Evolutionary conservation across 106 monocot species (phyloP).

Genomic region (Dendrobium huoshanense): DNA sequence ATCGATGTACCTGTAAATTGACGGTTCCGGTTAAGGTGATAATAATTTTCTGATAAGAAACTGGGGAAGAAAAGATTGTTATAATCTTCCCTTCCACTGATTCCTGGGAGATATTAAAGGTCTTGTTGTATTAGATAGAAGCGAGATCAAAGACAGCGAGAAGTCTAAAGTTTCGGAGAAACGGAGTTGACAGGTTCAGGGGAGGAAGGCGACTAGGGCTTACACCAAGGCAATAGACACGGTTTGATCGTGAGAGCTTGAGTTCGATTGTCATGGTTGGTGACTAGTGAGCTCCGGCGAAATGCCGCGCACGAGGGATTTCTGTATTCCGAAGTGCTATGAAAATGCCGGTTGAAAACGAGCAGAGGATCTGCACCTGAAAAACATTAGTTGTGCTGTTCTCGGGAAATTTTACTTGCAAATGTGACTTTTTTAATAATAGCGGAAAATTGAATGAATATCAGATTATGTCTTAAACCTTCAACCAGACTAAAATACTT

Average conservation of each 20-base stretch:
- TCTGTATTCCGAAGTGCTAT: not conserved
- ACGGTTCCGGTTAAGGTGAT: constrained; percentile 25
- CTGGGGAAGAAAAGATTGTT: constrained; percentile 8
- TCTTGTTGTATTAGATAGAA: not conserved
- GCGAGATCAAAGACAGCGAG: not conserved
- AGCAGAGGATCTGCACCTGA: not conserved
- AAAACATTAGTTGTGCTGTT: too few species aligned
- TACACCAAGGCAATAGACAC: constrained; percentile 32
- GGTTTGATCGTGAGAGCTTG: constrained; percentile 32
- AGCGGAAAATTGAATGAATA: too few species aligned
- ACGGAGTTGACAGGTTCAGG: too few species aligned
- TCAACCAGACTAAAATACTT: too few species aligned
- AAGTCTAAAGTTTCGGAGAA: too few species aligned
- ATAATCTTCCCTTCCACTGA: constrained; percentile 35
- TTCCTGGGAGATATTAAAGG: constrained; percentile 14
- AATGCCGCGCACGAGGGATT: not conserved
- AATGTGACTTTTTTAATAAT: too few species aligned
- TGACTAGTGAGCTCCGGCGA: not conserved
- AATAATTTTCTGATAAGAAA: constrained; percentile 35
- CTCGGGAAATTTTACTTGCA: too few species aligned
- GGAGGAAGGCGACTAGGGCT: not conserved
- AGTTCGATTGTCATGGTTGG: constrained; percentile 32
- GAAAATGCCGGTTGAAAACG: not conserved
- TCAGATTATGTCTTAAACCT: too few species aligned
- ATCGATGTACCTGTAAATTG: constrained; percentile 28